Percentiles rank a stretch among this genome's conserved stretches.
phyloP scores from a whole-genome alignment of 352 stramenopile genomes.

The Pythium diclinum region DNA sequence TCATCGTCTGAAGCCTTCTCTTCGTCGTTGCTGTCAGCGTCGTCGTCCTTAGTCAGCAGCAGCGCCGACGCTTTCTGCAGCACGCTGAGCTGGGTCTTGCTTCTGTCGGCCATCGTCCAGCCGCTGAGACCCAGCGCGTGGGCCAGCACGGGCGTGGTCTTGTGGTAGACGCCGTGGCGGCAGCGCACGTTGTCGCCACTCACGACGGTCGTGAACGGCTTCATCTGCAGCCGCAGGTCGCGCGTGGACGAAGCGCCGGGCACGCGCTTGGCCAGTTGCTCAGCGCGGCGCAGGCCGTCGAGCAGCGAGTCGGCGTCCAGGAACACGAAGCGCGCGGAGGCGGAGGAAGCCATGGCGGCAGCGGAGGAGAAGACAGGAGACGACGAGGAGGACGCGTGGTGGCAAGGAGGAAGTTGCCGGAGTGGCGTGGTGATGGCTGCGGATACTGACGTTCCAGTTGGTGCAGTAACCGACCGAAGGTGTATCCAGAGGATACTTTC shows the following conservation, averaged over 20 bases:
- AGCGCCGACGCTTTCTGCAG: slow-evolving; percentile 1
- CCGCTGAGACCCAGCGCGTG: not conserved
- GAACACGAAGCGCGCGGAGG: slow-evolving; percentile 6
- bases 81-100: slow-evolving; percentile 5
- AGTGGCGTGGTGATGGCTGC: too few relatives aligned
- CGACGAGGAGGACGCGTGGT: too few relatives aligned
- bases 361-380: too few relatives aligned
- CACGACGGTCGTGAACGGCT: slow-evolving; percentile 2
- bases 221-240: slow-evolving; percentile 12
- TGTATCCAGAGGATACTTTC: not conserved
- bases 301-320: slow-evolving; percentile 11
- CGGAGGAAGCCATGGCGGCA: too few relatives aligned
- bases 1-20: not conserved
- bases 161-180: slow-evolving; percentile 1
- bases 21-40: not conserved
- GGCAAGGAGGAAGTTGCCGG: too few relatives aligned
- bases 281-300: slow-evolving; percentile 9
- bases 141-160: not conserved
- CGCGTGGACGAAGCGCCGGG: not conserved
- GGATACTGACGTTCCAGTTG: too few relatives aligned
- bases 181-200: not conserved
- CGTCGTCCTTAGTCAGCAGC: not conserved
- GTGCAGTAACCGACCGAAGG: not conserved
- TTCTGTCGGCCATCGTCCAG: slow-evolving; percentile 1
- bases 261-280: slow-evolving; percentile 2